Conservation (phyloP, 768 basidiomycete genomes). For the Tricholoma sp. region DNA sequence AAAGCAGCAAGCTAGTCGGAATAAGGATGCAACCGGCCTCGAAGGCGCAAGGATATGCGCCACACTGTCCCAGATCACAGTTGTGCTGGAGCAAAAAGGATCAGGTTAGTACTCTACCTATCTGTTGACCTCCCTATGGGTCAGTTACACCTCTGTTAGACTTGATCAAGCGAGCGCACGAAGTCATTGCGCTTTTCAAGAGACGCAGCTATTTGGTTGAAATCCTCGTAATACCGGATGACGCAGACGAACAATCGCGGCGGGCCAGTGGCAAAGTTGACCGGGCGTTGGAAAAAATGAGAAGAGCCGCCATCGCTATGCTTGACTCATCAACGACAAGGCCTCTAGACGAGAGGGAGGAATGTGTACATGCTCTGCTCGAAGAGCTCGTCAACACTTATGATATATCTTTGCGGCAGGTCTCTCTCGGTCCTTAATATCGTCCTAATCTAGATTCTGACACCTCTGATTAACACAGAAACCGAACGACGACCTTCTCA, state of each 20-base stretch:
- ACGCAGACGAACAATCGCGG: constrained; percentile 26
- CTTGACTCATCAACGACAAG: constrained; percentile 29
- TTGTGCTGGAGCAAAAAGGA: constrained; percentile 29
- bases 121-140: neutral
- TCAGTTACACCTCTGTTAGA: constrained; percentile 4
- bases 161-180: constrained; percentile 12
- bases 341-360: constrained; percentile 7
- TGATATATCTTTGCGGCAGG: constrained; percentile 25
- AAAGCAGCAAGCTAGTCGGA: too few species aligned
- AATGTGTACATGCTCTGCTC: constrained; percentile 24
- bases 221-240: constrained; percentile 6
- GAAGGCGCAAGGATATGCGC: constrained; percentile 35
- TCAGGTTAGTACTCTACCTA: constrained; percentile 6
- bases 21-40: neutral
- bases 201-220: constrained; percentile 10
- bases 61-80: constrained; percentile 38
- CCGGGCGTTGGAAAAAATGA: constrained; percentile 54
- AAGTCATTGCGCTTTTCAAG: constrained; percentile 15
- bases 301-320: constrained; percentile 43
- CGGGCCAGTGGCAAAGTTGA: constrained; percentile 49
- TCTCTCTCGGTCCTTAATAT: neutral
- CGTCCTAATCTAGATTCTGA: neutral
- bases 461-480: constrained; percentile 14
- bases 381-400: constrained; percentile 29
- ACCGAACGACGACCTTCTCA: constrained; percentile 29